Percentiles rank a stretch among this genome's conserved stretches.
These are phyloP conservation scores for Diaporthe caulivora DNA, from an alignment of 2,329 filamentous ascomycete species.

Conservation along the genomic window DNA sequence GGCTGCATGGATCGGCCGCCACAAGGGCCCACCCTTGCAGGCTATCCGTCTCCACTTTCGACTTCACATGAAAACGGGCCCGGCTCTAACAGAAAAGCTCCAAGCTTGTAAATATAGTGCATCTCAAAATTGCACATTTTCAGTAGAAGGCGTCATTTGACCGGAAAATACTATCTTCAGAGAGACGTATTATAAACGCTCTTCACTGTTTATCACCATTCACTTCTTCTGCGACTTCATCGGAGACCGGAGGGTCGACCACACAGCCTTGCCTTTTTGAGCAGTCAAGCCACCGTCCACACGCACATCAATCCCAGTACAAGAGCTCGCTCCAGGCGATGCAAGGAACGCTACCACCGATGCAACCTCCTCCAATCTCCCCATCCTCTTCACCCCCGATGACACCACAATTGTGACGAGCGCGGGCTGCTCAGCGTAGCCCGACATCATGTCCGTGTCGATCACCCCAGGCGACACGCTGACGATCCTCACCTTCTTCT, in stretches of 20 bases:
- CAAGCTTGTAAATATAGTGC: not conserved
- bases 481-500: conserved; percentile 19
- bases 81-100: not conserved
- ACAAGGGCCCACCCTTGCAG: not conserved
- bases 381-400: conserved; percentile 11
- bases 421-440: not conserved
- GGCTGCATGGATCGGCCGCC: conserved; percentile 9
- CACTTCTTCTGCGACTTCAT: not conserved
- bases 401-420: conserved; percentile 11
- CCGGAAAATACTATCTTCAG: no score
- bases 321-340: conserved; percentile 28
- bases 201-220: not conserved
- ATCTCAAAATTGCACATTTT: not conserved
- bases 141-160: no score
- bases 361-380: conserved; percentile 21
- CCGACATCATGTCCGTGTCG: conserved; percentile 13
- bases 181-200: no score
- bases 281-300: conserved; percentile 20
- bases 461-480: conserved; percentile 30
- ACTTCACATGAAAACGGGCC: conserved; percentile 22
- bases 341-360: conserved; percentile 26
- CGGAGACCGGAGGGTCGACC: not conserved
- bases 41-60: not conserved
- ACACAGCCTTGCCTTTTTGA: not conserved
- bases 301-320: conserved; percentile 15